These are phyloP conservation scores for Westerdykella ornata DNA, from an alignment of 2,329 filamentous ascomycete genomes.

Conservation along the genomic window DNA sequence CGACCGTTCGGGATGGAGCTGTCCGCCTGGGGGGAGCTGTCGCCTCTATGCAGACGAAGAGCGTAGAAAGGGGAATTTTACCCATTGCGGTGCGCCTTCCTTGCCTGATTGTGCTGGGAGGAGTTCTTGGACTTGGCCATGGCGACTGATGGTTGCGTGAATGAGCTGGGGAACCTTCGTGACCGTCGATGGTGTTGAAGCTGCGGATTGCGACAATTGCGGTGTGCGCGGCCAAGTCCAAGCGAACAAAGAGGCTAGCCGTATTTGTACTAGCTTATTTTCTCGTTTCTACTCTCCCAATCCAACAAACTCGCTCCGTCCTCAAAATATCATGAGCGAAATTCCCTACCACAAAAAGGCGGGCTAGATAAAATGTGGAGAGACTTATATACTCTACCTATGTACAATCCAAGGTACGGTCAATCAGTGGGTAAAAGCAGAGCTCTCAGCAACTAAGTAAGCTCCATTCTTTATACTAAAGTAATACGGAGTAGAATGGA, in stretches of 20 bases:
- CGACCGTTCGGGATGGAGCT: not conserved
- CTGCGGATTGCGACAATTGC: slow-evolving; percentile 4
- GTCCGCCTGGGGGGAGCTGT: not conserved
- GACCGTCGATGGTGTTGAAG: slow-evolving; percentile 3
- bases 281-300: too few relatives aligned
- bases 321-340: too few relatives aligned
- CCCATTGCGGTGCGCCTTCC: slow-evolving; percentile 99
- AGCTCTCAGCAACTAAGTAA: too few relatives aligned
- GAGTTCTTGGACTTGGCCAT: slow-evolving; percentile 98
- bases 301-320: too few relatives aligned
- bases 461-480: too few relatives aligned
- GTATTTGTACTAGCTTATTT: too few relatives aligned
- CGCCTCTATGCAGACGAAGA: not conserved
- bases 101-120: slow-evolving; percentile 96
- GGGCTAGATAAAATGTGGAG: too few relatives aligned
- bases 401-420: too few relatives aligned
- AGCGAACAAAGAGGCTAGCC: not conserved
- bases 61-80: slow-evolving; percentile 47
- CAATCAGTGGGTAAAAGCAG: too few relatives aligned
- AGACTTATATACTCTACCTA: too few relatives aligned
- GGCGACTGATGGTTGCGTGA: slow-evolving; percentile 46
- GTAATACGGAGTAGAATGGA: too few relatives aligned
- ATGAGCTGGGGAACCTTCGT: slow-evolving; percentile 13
- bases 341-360: too few relatives aligned
- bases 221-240: slow-evolving; percentile 3